These are phyloP conservation scores for Cystofilobasidium bisporidii DNA, from an alignment of 768 basidiomycete species.

Conservation along the genomic window DNA sequence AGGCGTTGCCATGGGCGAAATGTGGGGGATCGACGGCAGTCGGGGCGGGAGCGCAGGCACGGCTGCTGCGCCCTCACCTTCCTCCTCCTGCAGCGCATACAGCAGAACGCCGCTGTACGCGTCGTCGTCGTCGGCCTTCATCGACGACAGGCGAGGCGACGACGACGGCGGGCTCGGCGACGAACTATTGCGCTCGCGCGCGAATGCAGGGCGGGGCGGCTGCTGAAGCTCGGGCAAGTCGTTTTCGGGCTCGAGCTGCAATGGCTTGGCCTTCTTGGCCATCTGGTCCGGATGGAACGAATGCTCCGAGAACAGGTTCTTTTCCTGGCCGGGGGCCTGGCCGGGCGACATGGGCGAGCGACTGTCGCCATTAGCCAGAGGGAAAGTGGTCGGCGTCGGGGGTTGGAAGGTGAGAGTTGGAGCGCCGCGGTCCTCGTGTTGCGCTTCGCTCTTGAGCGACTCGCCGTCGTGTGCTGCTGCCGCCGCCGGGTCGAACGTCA, in stretches of 20 bases:
- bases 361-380: not conserved
- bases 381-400: constrained; percentile 21
- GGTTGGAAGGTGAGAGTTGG: constrained; percentile 18
- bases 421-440: not conserved
- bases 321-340: not conserved
- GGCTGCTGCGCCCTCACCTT: not conserved
- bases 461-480: not conserved
- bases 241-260: not conserved
- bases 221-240: not conserved
- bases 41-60: not conserved
- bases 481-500: not conserved
- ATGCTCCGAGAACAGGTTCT: constrained; percentile 10
- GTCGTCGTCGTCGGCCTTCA: constrained; percentile 5
- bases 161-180: constrained; percentile 4
- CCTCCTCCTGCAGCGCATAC: constrained; percentile 16
- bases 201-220: not conserved
- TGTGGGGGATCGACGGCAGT: not conserved
- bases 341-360: not conserved
- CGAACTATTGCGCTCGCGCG: not conserved
- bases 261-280: not conserved
- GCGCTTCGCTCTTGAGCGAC: not conserved
- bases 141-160: not conserved
- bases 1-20: constrained; percentile 3
- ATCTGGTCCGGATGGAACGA: constrained; percentile 18
- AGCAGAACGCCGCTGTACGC: constrained; percentile 20